phyloP scores from a whole-genome alignment of 495 filamentous ascomycete species.

The Penicillium arizonense region DNA sequence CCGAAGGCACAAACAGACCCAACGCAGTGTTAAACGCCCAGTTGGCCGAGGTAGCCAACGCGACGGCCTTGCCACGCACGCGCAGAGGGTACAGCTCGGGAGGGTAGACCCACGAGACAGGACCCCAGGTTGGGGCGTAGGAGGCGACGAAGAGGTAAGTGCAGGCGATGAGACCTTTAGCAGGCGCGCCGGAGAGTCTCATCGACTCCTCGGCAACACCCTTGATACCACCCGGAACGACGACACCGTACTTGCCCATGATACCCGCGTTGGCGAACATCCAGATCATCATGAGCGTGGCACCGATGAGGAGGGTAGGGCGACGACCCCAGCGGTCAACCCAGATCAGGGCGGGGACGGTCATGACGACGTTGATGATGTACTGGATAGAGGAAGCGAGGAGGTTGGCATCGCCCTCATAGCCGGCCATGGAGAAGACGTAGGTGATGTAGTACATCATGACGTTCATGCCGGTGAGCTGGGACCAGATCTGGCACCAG shows the following conservation, averaged over 20 bases:
- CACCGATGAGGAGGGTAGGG: conserved; percentile 61
- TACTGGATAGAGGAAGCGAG: conserved; percentile 74
- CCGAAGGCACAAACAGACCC: conserved; percentile 68
- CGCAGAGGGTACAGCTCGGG: conserved; percentile 65
- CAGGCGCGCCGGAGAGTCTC: conserved; percentile 35
- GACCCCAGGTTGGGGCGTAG: conserved; percentile 58
- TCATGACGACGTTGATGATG: conserved; percentile 54
- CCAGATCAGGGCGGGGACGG: conserved; percentile 53
- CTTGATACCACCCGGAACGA: conserved; percentile 47
- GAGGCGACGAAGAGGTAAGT: conserved; percentile 65
- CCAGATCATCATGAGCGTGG: conserved; percentile 65
- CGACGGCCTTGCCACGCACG: conserved; percentile 62
- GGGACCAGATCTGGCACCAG: conserved; percentile 80
- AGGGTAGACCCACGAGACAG: conserved; percentile 64
- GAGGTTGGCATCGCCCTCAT: conserved; percentile 31
- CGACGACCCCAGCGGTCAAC: conserved; percentile 63
- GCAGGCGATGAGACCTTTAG: conserved; percentile 60
- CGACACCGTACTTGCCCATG: conserved; percentile 51
- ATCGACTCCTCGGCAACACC: conserved; percentile 34
- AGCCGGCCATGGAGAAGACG: conserved; percentile 39
- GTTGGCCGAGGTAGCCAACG: conserved; percentile 65
- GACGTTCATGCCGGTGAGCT: conserved; percentile 82
- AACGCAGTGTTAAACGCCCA: conserved; percentile 81
- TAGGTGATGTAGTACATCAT: conserved; percentile 58
- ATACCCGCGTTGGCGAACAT: conserved; percentile 67